These are phyloP conservation scores for Singerocomus inundabilis DNA, from an alignment of 1,284 basidiomycete species.

Conservation along the genomic window DNA sequence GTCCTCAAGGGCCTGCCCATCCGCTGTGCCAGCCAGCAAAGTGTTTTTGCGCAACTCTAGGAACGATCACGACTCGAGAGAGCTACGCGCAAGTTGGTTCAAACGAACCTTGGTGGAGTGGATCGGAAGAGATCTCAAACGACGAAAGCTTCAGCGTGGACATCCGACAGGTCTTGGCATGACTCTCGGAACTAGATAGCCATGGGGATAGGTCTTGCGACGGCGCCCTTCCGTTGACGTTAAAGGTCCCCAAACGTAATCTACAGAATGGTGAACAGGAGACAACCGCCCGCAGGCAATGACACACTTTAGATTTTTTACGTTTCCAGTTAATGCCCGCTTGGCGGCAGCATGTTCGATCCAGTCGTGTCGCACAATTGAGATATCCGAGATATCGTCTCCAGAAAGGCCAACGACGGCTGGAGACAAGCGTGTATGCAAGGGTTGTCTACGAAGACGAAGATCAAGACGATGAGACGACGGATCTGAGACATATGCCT, in stretches of 20 bases:
- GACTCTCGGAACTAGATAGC: conserved; percentile 33
- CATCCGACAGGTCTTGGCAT: conserved; percentile 19
- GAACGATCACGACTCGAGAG: conserved; percentile 1
- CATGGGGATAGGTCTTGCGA: conserved; percentile 63
- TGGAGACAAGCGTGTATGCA: conserved; percentile 52
- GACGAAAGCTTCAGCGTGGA: conserved; percentile 43
- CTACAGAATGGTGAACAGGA: conserved; percentile 32
- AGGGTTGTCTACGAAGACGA: conserved; percentile 43
- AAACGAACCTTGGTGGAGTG: conserved; percentile 17
- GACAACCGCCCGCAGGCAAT: neutral
- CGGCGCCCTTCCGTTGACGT: conserved; percentile 72
- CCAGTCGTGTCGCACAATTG: conserved; percentile 62
- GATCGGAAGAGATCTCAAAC: conserved; percentile 21
- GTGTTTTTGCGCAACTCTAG: conserved; percentile 14
- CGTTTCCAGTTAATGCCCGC: conserved; percentile 31
- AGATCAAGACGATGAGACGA: conserved; percentile 50
- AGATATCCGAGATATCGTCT: conserved; percentile 57
- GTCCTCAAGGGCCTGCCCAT: conserved; percentile 31
- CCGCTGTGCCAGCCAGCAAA: conserved; percentile 21
- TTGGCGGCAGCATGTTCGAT: conserved; percentile 44
- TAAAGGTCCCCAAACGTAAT: conserved; percentile 72
- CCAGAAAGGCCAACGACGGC: conserved; percentile 60
- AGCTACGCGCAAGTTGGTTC: neutral
- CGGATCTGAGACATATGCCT: conserved; percentile 12
- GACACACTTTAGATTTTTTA: conserved; percentile 27